Base-by-base conservation (phyloP, 2,329 filamentous ascomycete genomes). In the Pestalotiopsis sp. region DNA sequence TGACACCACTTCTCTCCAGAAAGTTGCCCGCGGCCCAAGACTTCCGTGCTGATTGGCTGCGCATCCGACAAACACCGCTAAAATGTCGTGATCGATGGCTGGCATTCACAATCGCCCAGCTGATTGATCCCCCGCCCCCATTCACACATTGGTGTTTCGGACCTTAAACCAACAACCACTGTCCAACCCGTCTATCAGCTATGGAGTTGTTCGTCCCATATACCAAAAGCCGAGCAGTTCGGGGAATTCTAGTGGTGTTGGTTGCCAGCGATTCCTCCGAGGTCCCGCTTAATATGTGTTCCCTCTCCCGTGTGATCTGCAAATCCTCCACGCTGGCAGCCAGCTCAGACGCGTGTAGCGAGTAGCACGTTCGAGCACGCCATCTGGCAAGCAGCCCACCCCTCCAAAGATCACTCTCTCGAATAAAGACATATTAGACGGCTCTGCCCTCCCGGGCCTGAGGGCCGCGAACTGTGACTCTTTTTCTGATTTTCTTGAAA, bases 31-130 rank as follows among this genome's bases (percentile, higher is more conserved):
- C 7, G 17, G 4, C 13, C 14, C 13, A 13, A n/a, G 3, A 23
- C 23, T 17, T 7, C 23, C 11, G 13, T n/a, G 52, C 64, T 66
- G 36, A 66, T 66, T 66, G 64, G 64, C 36, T 60, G 20, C 9
- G 20, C 17, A 60, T 66, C 31, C 31, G 60, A 17, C 56, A 59
- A 66, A 66, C 64, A 66, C 64, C 64, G 56, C 64, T 66, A 66
- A 66, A 66, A 66, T 66, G 64, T 66, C 64, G 64, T 66, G 64
- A 66, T 66, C 64, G 27, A 66, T 66, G 64, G 31, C 64, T 59
- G 27, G 36, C 64, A 25, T 20, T 14, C 20, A 45, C 41, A 14
- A 14, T 17, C 41, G 17, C 13, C 41, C 41, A 45, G 41, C 41
- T 45, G 41, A 45, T 58, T 52, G 45, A 52, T 52, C 45, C 52